phyloP scores from a whole-genome alignment of 1,139 yeast genomes.

The Hyphopichia buzzinii region DNA sequence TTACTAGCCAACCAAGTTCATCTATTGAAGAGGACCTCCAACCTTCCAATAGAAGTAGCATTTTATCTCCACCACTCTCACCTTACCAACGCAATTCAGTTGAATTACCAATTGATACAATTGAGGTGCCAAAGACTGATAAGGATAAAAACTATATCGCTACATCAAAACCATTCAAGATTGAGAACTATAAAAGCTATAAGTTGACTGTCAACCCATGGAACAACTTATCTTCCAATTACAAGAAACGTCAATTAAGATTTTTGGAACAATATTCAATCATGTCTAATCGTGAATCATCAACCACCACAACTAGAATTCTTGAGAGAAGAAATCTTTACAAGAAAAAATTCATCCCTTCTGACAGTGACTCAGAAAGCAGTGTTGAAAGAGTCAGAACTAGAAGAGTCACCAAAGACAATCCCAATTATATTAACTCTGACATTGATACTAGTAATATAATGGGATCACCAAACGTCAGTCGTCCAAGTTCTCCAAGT shows the following conservation, averaged over 20 bases:
- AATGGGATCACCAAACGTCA: not conserved
- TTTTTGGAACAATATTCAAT: constrained; percentile 51
- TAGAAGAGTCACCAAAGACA: constrained; percentile 50
- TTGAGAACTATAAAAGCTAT: constrained; percentile 47
- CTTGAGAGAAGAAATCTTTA: constrained; percentile 26
- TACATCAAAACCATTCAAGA: constrained; percentile 37
- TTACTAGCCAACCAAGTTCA: constrained; percentile 1
- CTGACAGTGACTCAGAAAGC: constrained; percentile 33
- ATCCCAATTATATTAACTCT: constrained; percentile 15
- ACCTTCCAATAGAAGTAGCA: constrained; percentile 15
- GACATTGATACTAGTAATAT: constrained; percentile 15
- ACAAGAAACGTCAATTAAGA: constrained; percentile 45
- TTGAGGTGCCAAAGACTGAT: constrained; percentile 8
- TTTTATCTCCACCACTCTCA: constrained; percentile 68
- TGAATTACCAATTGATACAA: constrained; percentile 18
- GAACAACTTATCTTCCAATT: constrained; percentile 39
- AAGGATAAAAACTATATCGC: constrained; percentile 15
- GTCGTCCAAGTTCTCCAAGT: constrained; percentile 23
- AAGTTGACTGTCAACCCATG: constrained; percentile 54
- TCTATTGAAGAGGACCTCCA: constrained; percentile 1
- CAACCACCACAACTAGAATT: not conserved
- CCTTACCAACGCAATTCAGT: constrained; percentile 45
- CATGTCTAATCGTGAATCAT: constrained; percentile 13
- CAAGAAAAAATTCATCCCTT: constrained; percentile 27
- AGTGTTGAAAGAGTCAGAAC: constrained; percentile 54